Conservation (phyloP, 495 filamentous ascomycete species). For the Podospora didyma region DNA sequence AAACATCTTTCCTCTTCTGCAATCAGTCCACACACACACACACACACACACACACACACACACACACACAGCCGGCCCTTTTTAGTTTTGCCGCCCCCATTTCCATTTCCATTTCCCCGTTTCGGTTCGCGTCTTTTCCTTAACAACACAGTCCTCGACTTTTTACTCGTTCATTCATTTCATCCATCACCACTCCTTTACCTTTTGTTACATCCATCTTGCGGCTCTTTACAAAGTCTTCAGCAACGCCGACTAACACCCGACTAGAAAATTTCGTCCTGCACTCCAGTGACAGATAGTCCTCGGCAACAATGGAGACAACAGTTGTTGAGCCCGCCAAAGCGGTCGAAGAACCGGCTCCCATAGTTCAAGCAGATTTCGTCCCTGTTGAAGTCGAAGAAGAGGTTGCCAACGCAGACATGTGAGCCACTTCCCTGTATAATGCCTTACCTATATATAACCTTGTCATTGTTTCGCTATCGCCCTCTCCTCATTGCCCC, state of each 20-base stretch:
- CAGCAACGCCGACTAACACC: too few species aligned
- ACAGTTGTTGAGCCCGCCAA: background rate
- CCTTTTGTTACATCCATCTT: background rate
- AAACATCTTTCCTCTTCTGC: background rate
- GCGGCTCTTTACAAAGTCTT: too few species aligned
- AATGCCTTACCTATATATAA: too few species aligned
- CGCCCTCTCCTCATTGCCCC: background rate
- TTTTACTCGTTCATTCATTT: background rate
- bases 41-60: too few species aligned
- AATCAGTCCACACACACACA: too few species aligned
- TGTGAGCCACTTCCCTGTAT: background rate
- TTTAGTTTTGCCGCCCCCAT: background rate
- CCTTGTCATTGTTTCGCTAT: background rate
- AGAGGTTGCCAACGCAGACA: background rate
- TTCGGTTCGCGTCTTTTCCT: background rate
- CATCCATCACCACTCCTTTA: background rate
- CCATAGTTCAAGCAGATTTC: background rate
- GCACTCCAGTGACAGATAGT: background rate
- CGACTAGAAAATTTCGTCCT: background rate
- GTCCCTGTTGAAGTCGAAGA: conserved; percentile 1
- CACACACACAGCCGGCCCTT: background rate
- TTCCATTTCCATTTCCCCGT: background rate
- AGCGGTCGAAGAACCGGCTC: background rate
- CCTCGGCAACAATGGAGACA: background rate
- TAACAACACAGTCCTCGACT: background rate